phyloP scores from a whole-genome alignment of 805 yeast species.

The Metschnikowia henanensis region DNA sequence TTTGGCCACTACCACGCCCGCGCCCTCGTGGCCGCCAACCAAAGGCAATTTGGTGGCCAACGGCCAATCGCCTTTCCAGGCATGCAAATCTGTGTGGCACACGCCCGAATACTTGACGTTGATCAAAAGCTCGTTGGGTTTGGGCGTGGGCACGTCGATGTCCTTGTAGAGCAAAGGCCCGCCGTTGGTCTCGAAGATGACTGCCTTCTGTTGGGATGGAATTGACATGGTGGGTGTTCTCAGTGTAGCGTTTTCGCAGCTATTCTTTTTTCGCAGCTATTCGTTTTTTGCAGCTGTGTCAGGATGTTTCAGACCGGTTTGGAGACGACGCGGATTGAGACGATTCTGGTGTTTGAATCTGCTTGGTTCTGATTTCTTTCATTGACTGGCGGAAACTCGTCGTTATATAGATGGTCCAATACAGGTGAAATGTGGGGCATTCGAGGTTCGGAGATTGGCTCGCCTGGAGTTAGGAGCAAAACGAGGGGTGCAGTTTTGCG shows the following conservation, averaged over 20 bases:
- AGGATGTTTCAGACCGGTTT: too few species aligned
- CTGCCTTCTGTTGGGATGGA: conserved; percentile 72
- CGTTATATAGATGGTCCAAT: neutral
- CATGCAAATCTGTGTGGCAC: conserved; percentile 93
- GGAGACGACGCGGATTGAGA: too few species aligned
- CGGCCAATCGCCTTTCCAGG: conserved; percentile 96
- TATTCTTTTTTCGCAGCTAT: too few species aligned
- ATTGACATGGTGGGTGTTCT: conserved; percentile 30
- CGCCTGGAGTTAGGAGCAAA: neutral
- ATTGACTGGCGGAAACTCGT: too few species aligned
- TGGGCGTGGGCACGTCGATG: conserved; percentile 79
- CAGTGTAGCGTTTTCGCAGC: too few species aligned
- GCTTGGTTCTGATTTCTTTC: too few species aligned
- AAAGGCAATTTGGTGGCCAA: conserved; percentile 69
- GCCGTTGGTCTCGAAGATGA: conserved; percentile 63
- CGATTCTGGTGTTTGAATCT: too few species aligned
- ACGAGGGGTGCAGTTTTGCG: neutral
- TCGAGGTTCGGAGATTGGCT: neutral
- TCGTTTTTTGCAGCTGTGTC: too few species aligned
- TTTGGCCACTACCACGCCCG: conserved; percentile 78
- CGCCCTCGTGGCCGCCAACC: conserved; percentile 91
- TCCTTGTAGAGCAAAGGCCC: conserved; percentile 64
- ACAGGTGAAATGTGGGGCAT: conserved; percentile 1
- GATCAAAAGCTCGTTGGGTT: conserved; percentile 73
- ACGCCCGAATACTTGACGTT: conserved; percentile 88